A percentile compares a stretch with the other conserved stretches of the same genome.
phyloP scores from a whole-genome alignment of 225 moss, liverwort and hornwort species.

The Sphagnum tenellum region DNA sequence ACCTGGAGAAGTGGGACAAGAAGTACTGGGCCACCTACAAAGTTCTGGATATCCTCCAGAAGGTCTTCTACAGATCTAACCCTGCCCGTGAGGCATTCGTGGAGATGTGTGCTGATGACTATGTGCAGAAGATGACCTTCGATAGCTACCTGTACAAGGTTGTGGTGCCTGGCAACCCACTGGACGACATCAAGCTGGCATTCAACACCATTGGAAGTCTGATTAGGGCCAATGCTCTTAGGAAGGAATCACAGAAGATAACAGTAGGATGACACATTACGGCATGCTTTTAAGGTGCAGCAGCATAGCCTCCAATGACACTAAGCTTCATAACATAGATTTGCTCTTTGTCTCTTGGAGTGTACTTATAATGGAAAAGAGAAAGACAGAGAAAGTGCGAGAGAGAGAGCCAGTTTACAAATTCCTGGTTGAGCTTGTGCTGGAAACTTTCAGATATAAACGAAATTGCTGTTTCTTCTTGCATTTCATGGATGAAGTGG shows the following conservation, averaged over 20 bases:
- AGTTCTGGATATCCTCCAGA: conserved; percentile 94
- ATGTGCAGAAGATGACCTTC: conserved; percentile 99
- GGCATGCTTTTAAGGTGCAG: no score
- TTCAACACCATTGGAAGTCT: conserved; percentile 89
- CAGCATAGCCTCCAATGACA: no score
- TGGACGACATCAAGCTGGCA: conserved; percentile 93
- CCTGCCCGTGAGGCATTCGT: conserved; percentile 96
- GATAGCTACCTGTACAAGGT: conserved; percentile 98
- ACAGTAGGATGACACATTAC: conserved; percentile 5
- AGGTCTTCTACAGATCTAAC: conserved; percentile 93
- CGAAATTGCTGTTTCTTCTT: no score
- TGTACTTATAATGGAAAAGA: no score
- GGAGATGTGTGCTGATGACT: conserved; percentile 96
- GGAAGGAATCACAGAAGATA: conserved; percentile 60
- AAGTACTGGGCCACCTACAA: conserved; percentile 99
- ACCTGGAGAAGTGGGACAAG: conserved; percentile 97
- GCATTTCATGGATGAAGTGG: no score
- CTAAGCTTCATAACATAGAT: no score
- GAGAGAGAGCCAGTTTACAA: no score
- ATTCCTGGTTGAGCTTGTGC: no score
- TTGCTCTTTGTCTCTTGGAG: no score
- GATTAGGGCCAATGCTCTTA: conserved; percentile 77
- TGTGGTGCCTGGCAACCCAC: conserved; percentile 90
- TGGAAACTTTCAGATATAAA: no score
- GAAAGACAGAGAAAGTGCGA: no score